Conservation (phyloP, 1,139 yeast species). For the Sugiyamaella grinbergsii region DNA sequence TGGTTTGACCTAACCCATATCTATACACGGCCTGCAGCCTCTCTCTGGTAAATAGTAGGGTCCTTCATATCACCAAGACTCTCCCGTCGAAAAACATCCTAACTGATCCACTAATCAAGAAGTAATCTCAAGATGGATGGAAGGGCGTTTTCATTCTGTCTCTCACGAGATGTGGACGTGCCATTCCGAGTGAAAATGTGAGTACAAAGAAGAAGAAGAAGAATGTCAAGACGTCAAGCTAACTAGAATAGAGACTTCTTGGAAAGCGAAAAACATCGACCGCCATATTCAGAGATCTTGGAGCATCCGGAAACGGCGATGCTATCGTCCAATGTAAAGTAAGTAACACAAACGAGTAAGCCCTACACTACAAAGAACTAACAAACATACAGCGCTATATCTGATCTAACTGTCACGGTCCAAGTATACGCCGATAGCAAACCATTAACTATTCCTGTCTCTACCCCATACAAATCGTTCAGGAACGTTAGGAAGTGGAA, state of each 20-base stretch:
- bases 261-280: constrained; percentile 53
- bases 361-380: not conserved
- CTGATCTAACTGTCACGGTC: constrained; percentile 65
- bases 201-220: constrained; percentile 14
- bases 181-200: constrained; percentile 55
- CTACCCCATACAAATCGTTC: constrained; percentile 66
- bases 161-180: constrained; percentile 67
- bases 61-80: too few species aligned
- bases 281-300: constrained; percentile 57
- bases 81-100: too few species aligned
- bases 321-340: constrained; percentile 30
- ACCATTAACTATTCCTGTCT: constrained; percentile 66
- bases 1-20: constrained; percentile 5
- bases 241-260: constrained; percentile 40
- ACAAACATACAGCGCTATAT: constrained; percentile 43
- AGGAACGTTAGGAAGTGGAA: constrained; percentile 52
- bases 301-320: constrained; percentile 50
- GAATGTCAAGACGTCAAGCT: too few species aligned
- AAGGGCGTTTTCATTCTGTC: constrained; percentile 65
- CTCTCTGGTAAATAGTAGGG: too few species aligned
- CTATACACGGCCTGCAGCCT: not conserved
- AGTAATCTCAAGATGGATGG: constrained; percentile 42
- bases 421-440: constrained; percentile 64
- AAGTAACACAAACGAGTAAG: constrained; percentile 8
- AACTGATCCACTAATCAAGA: too few species aligned